These are phyloP conservation scores for Lipomyces orientalis DNA, from an alignment of 805 yeast species.

Conservation along the genomic window DNA sequence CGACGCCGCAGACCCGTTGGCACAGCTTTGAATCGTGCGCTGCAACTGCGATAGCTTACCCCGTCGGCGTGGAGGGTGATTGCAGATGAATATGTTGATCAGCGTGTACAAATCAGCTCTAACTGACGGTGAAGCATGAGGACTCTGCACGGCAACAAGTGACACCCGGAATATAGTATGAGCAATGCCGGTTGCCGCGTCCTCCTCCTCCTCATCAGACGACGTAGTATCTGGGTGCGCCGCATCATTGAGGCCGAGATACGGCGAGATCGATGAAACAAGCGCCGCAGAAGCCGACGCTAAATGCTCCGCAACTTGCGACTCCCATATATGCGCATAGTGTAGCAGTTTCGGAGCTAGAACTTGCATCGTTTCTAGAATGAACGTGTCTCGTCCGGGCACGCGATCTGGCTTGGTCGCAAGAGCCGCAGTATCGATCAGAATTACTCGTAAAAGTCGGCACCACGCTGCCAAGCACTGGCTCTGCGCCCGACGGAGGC, in stretches of 20 bases:
- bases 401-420: constrained; percentile 49
- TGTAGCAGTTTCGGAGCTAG: constrained; percentile 78
- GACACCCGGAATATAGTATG: constrained; percentile 76
- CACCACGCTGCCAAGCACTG: constrained; percentile 82
- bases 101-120: constrained; percentile 78
- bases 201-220: constrained; percentile 39
- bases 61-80: constrained; percentile 24
- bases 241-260: constrained; percentile 30
- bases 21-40: constrained; percentile 26
- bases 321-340: constrained; percentile 55
- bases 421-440: constrained; percentile 62
- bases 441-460: constrained; percentile 72
- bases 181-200: constrained; percentile 56
- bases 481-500: constrained; percentile 54
- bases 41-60: constrained; percentile 28
- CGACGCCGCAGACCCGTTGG: constrained; percentile 12
- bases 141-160: constrained; percentile 71
- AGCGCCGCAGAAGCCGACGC: constrained; percentile 32
- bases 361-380: constrained; percentile 75
- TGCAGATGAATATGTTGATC: constrained; percentile 28
- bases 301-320: constrained; percentile 34
- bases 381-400: constrained; percentile 52
- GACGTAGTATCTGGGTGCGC: neutral
- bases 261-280: constrained; percentile 29
- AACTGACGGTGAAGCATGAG: constrained; percentile 67